phyloP scores from a whole-genome alignment of 805 yeast species.

The Spathaspora hagerdaliae region DNA sequence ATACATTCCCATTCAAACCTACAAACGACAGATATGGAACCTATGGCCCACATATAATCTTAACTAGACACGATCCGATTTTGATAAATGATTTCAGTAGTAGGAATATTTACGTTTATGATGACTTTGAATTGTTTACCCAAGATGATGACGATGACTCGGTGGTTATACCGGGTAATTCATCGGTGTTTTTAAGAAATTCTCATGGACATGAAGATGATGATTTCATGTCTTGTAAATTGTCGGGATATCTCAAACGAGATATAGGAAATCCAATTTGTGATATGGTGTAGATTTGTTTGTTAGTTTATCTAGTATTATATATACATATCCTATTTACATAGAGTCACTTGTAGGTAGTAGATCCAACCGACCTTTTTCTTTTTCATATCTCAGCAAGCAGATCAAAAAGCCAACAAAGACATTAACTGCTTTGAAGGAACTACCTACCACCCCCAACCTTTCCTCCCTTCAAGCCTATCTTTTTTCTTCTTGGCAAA shows the following conservation, averaged over 20 bases:
- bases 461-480: conserved; percentile 33
- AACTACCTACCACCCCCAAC: conserved; percentile 41
- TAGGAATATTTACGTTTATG: conserved; percentile 6
- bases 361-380: too few species aligned
- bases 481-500: conserved; percentile 36
- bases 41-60: background rate
- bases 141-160: background rate
- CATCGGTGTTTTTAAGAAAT: conserved; percentile 1
- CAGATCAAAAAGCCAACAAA: too few species aligned
- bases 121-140: conserved; percentile 9
- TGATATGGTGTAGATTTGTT: conserved; percentile 2
- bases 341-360: too few species aligned
- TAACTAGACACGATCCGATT: conserved; percentile 4
- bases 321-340: too few species aligned
- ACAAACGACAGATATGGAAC: background rate
- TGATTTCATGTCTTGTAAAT: conserved; percentile 1
- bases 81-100: background rate
- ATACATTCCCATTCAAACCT: conserved; percentile 22
- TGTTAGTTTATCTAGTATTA: too few species aligned
- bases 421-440: too few species aligned
- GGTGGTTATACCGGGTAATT: conserved; percentile 2
- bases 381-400: too few species aligned
- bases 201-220: background rate
- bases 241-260: conserved; percentile 4
- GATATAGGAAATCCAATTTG: conserved; percentile 5